phyloP scores from a whole-genome alignment of 2,329 filamentous ascomycete species.

The Cryphonectria japonica region DNA sequence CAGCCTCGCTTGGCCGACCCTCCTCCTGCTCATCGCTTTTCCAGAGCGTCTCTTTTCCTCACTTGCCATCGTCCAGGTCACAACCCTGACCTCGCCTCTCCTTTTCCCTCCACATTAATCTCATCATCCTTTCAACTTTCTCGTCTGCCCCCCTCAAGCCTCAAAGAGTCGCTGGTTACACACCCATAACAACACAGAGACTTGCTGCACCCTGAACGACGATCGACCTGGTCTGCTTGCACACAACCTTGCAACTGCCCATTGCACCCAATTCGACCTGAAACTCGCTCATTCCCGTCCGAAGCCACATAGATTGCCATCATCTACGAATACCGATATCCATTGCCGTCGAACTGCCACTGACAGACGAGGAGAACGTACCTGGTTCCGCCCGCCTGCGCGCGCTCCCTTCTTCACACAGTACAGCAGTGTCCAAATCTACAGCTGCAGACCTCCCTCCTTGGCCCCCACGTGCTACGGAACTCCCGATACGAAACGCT shows the following conservation, averaged over 20 bases:
- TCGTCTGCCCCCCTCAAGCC: neutral
- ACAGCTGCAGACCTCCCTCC: neutral
- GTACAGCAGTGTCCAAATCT: neutral
- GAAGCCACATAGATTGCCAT: neutral
- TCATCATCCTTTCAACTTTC: neutral
- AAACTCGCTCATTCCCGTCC: neutral
- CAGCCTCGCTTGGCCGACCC: neutral
- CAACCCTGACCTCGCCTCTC: neutral
- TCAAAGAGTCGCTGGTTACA: neutral
- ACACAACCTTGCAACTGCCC: neutral
- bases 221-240: neutral
- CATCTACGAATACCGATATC: neutral
- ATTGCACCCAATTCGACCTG: neutral
- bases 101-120: neutral
- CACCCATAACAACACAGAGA: neutral
- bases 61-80: neutral
- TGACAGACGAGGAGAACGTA: neutral
- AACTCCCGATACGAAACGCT: neutral
- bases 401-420: neutral
- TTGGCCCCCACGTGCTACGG: neutral
- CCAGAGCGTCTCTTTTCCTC: neutral
- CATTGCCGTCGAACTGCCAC: neutral
- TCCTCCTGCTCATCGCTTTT: slow-evolving; percentile 3
- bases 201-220: neutral
- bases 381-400: neutral